These are phyloP conservation scores for Sugiyamaella floridensis DNA, from an alignment of 805 yeast genomes.

Conservation along the genomic window DNA sequence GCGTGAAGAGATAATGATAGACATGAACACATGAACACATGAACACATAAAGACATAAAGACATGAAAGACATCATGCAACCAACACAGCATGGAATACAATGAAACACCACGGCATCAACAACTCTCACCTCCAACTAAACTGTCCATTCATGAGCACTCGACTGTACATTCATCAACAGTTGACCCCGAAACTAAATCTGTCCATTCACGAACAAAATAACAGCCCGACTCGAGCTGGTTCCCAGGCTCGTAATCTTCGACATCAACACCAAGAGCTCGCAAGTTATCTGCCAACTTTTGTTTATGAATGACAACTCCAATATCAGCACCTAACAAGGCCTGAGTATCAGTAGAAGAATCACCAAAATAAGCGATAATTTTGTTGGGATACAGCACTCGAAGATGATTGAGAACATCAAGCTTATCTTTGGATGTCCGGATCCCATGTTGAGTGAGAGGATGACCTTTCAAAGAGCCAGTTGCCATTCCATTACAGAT, in stretches of 20 bases:
- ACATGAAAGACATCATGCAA: too few species aligned
- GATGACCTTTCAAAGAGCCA: slow-evolving; percentile 21
- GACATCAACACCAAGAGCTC: slow-evolving; percentile 4
- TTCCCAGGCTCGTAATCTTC: not conserved
- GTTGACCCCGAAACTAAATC: too few species aligned
- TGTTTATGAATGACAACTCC: slow-evolving; percentile 39
- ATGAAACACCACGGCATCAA: too few species aligned
- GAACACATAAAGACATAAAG: too few species aligned
- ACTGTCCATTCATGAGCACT: not conserved
- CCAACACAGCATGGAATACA: not conserved
- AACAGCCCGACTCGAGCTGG: not conserved
- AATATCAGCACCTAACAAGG: slow-evolving; percentile 40
- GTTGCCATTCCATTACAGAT: slow-evolving; percentile 26
- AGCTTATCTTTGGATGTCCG: slow-evolving; percentile 54
- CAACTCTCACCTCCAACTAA: too few species aligned
- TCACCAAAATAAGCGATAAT: slow-evolving; percentile 50
- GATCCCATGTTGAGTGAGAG: slow-evolving; percentile 23
- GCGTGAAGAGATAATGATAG: too few species aligned
- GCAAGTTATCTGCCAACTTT: not conserved
- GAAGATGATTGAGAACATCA: slow-evolving; percentile 15
- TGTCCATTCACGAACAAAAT: not conserved
- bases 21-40: too few species aligned
- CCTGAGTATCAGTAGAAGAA: slow-evolving; percentile 51
- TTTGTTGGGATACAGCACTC: not conserved
- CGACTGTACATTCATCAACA: too few species aligned